phyloP scores from a whole-genome alignment of 805 yeast species.

The Candida maltosa region DNA sequence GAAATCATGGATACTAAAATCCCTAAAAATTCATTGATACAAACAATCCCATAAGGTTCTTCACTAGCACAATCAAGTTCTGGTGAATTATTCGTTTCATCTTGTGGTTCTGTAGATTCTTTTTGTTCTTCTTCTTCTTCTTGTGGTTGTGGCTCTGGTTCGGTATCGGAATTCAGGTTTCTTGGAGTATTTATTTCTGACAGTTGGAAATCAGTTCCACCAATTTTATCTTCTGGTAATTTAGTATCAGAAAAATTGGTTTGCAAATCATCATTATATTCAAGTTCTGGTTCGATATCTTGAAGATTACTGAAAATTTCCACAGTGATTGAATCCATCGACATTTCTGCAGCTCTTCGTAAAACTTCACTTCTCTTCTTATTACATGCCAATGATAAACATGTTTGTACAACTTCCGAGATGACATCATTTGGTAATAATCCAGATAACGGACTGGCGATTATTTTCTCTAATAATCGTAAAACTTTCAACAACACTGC shows the following conservation, averaged over 20 bases:
- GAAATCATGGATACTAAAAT: conserved; percentile 76
- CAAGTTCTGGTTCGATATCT: conserved; percentile 54
- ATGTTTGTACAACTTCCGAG: conserved; percentile 86
- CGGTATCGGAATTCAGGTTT: conserved; percentile 5
- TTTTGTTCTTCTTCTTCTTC: conserved; percentile 14
- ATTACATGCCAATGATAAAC: conserved; percentile 88
- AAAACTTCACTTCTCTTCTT: conserved; percentile 87
- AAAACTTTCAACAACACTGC: conserved; percentile 83
- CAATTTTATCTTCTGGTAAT: conserved; percentile 59
- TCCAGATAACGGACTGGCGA: conserved; percentile 61
- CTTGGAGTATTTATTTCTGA: conserved; percentile 14
- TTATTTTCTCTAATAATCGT: conserved; percentile 62
- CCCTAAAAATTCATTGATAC: conserved; percentile 73
- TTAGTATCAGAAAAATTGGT: conserved; percentile 45
- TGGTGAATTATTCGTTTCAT: too few species aligned
- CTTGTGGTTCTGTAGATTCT: background rate
- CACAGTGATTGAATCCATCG: conserved; percentile 67
- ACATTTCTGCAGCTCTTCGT: conserved; percentile 83
- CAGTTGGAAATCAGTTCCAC: conserved; percentile 33
- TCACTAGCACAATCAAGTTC: too few species aligned
- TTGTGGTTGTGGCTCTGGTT: conserved; percentile 5
- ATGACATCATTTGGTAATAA: conserved; percentile 77
- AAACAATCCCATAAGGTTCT: conserved; percentile 65
- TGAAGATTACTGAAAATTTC: conserved; percentile 62
- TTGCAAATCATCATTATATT: conserved; percentile 36